phyloP scores from a whole-genome alignment of 2,329 filamentous ascomycete species.

The Xylaria polymorpha region DNA sequence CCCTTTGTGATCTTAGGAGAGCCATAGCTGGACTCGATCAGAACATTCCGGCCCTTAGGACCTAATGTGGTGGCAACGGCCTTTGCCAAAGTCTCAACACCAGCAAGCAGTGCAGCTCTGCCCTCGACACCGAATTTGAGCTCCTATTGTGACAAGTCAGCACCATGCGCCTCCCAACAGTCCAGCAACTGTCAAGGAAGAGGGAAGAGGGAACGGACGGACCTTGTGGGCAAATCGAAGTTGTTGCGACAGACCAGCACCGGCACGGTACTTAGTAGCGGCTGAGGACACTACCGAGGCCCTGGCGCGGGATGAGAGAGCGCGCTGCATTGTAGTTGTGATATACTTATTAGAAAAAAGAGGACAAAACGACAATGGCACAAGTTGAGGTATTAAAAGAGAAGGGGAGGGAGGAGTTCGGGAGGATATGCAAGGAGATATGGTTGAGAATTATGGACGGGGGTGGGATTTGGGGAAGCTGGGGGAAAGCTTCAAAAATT shows the following conservation, averaged over 20 bases:
- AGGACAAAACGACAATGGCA: constrained; percentile 44
- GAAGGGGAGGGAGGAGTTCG: constrained; percentile 37
- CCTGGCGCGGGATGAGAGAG: constrained; percentile 83
- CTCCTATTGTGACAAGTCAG: constrained; percentile 68
- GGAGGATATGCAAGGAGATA: constrained; percentile 31
- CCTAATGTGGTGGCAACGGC: constrained; percentile 96
- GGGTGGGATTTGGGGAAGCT: constrained; percentile 39
- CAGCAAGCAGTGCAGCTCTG: constrained; percentile 86
- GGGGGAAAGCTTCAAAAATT: constrained; percentile 52
- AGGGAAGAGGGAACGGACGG: constrained; percentile 44
- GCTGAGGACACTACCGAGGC: constrained; percentile 82
- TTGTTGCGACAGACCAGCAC: constrained; percentile 80
- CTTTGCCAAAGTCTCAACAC: constrained; percentile 96
- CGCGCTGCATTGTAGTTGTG: constrained; percentile 86
- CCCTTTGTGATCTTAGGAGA: constrained; percentile 99
- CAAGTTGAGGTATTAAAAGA: constrained; percentile 38
- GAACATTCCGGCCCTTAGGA: constrained; percentile 96
- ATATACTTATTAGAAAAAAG: constrained; percentile 44
- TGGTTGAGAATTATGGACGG: constrained; percentile 35
- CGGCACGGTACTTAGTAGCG: constrained; percentile 71
- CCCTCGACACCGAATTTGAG: constrained; percentile 98
- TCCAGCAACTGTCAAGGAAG: not conserved
- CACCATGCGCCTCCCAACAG: not conserved
- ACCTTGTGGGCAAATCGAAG: constrained; percentile 98
- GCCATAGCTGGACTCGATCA: constrained; percentile 98